Conservation (phyloP, 176 grass and related monocot genomes). For the Elaeis guineensis region DNA sequence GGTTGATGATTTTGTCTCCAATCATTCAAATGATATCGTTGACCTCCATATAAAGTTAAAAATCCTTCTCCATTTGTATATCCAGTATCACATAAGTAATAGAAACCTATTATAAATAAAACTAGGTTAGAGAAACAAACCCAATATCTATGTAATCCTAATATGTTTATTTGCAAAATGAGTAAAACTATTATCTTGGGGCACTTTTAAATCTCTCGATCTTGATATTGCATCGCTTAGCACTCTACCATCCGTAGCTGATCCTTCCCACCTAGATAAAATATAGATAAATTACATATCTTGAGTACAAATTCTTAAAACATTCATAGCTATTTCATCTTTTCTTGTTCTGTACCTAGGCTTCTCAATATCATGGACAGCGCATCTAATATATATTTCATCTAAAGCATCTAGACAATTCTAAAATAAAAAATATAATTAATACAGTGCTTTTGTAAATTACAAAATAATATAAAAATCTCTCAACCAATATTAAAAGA, state of each 20-base stretch:
- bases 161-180: too few relatives aligned
- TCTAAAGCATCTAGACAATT: not conserved
- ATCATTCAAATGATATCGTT: not conserved
- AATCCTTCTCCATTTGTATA: not conserved
- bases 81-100: not conserved
- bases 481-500: too few relatives aligned
- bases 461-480: too few relatives aligned
- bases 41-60: not conserved
- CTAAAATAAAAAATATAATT: not conserved
- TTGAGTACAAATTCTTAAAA: too few relatives aligned
- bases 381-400: not conserved
- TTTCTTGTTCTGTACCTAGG: not conserved
- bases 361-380: not conserved
- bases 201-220: too few relatives aligned
- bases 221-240: not conserved
- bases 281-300: not conserved
- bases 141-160: not conserved
- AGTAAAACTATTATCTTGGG: not conserved
- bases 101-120: not conserved
- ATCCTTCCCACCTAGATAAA: not conserved
- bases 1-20: not conserved
- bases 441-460: too few relatives aligned
- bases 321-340: too few relatives aligned
- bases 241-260: not conserved
- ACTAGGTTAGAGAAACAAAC: not conserved